These are phyloP conservation scores for Ustilago vetiveriae DNA, from an alignment of 1,284 basidiomycete genomes.

Conservation along the genomic window DNA sequence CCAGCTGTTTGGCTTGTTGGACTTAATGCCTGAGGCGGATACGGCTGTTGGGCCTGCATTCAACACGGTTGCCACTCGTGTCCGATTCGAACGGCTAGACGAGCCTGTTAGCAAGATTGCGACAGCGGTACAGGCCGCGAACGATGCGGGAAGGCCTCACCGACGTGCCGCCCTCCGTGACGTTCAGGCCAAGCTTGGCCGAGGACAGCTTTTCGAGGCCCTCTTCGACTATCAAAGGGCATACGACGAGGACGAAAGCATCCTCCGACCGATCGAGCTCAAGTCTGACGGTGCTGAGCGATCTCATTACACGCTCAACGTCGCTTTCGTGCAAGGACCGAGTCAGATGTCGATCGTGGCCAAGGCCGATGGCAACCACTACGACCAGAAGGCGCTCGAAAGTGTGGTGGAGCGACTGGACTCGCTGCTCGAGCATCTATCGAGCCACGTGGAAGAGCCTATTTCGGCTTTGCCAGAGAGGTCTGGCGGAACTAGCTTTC, in stretches of 20 bases:
- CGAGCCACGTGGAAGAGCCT: conserved; percentile 3
- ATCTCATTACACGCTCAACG: conserved; percentile 58
- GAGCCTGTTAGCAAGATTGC: conserved; percentile 20
- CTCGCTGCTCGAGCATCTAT: conserved; percentile 25
- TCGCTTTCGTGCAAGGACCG: conserved; percentile 50
- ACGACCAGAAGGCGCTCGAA: conserved; percentile 17
- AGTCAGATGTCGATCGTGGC: conserved; percentile 37
- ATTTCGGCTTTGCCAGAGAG: conserved; percentile 18
- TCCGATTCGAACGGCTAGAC: conserved; percentile 27
- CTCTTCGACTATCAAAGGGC: conserved; percentile 59
- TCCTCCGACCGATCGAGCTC: conserved; percentile 13
- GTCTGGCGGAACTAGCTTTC: conserved; percentile 4
- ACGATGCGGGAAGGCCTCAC: conserved; percentile 53
- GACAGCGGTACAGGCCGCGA: conserved; percentile 32
- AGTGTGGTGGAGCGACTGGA: conserved; percentile 31
- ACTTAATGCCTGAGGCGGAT: conserved; percentile 47
- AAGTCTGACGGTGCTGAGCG: conserved; percentile 8
- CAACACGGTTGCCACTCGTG: conserved; percentile 58
- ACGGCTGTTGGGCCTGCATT: conserved; percentile 58
- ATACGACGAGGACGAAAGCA: conserved; percentile 9
- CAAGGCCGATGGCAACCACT: conserved; percentile 37
- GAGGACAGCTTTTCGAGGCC: conserved; percentile 51
- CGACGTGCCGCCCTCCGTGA: conserved; percentile 56
- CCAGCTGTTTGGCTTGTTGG: conserved; percentile 57
- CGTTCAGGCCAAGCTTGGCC: conserved; percentile 29